These are phyloP conservation scores for Neurospora sp. DNA, from an alignment of 495 filamentous ascomycete genomes.

Conservation along the genomic window DNA sequence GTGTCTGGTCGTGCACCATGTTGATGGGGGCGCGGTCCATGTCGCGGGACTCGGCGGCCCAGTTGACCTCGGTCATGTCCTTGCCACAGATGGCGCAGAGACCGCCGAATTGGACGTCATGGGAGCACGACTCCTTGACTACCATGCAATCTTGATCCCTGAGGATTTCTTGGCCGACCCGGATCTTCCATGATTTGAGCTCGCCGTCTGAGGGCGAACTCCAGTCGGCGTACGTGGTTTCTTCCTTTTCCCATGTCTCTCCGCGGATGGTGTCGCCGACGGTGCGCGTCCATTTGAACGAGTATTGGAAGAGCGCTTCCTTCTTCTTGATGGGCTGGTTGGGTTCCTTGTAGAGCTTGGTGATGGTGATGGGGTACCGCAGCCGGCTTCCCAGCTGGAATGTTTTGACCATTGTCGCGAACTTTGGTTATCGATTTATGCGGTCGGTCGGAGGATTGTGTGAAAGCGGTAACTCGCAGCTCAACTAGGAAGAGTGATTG, in stretches of 20 bases:
- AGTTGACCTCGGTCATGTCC: conserved; percentile 75
- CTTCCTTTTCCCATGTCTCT: conserved; percentile 44
- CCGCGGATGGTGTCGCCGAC: conserved; percentile 61
- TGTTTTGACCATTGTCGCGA: conserved; percentile 23
- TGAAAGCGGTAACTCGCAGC: not conserved
- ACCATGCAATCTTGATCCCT: conserved; percentile 51
- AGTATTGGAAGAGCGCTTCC: conserved; percentile 72
- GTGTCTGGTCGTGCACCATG: conserved; percentile 83
- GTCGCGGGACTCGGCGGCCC: conserved; percentile 41
- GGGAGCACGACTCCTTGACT: conserved; percentile 84
- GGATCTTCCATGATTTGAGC: conserved; percentile 63
- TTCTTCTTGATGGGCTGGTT: conserved; percentile 65
- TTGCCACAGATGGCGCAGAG: conserved; percentile 89
- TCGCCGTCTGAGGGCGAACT: conserved; percentile 74
- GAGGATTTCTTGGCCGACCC: conserved; percentile 58
- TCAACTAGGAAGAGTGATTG: not conserved
- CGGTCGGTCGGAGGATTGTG: not conserved
- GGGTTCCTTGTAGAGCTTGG: conserved; percentile 65
- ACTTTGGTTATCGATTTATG: not conserved
- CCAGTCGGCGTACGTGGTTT: conserved; percentile 64
- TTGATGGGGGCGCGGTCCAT: conserved; percentile 80
- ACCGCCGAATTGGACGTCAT: conserved; percentile 82
- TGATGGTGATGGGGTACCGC: conserved; percentile 93
- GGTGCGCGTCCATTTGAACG: conserved; percentile 61
- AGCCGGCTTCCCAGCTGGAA: conserved; percentile 47